Percentiles rank a stretch among this genome's conserved stretches.
Conservation (phyloP, 2,329 filamentous ascomycete species). For the Colletotrichum higginsianum region DNA sequence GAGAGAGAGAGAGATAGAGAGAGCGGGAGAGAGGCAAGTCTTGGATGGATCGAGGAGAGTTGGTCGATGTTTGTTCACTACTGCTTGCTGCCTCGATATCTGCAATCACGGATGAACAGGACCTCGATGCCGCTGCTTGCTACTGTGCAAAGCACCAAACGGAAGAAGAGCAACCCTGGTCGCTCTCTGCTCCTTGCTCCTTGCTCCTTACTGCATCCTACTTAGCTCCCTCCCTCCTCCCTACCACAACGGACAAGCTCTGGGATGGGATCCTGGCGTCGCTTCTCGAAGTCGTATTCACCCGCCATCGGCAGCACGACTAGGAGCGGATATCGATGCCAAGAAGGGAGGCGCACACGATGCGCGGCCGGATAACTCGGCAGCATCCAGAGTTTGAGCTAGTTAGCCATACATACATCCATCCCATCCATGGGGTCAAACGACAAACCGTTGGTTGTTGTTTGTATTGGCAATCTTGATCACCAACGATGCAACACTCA, state of each 20-base stretch:
- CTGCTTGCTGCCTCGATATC: too few relatives aligned
- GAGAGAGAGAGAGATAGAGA: too few relatives aligned
- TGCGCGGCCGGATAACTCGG: constrained; percentile 39
- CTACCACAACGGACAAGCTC: background rate
- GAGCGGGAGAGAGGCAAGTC: too few relatives aligned
- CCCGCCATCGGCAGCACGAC: constrained; percentile 19
- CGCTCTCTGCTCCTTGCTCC: background rate
- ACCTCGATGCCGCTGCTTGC: background rate
- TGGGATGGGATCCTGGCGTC: constrained; percentile 1
- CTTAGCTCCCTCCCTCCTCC: background rate
- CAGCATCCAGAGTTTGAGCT: constrained; percentile 13
- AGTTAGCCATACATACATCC: constrained; percentile 3
- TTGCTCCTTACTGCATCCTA: too few relatives aligned
- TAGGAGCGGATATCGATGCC: constrained; percentile 33
- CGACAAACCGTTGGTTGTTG: background rate
- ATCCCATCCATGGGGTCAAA: background rate
- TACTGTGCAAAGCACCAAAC: background rate
- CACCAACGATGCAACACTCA: too few relatives aligned
- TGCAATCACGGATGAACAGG: background rate
- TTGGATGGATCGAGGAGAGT: too few relatives aligned
- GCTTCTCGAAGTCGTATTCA: constrained; percentile 11
- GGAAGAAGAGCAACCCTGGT: background rate
- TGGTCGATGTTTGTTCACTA: too few relatives aligned
- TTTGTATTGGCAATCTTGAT: background rate
- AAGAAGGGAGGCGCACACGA: constrained; percentile 38